Percentiles rank a stretch among this genome's conserved stretches.
These are phyloP conservation scores for Hericium alpestre DNA, from an alignment of 768 basidiomycete genomes.

Conservation along the genomic window DNA sequence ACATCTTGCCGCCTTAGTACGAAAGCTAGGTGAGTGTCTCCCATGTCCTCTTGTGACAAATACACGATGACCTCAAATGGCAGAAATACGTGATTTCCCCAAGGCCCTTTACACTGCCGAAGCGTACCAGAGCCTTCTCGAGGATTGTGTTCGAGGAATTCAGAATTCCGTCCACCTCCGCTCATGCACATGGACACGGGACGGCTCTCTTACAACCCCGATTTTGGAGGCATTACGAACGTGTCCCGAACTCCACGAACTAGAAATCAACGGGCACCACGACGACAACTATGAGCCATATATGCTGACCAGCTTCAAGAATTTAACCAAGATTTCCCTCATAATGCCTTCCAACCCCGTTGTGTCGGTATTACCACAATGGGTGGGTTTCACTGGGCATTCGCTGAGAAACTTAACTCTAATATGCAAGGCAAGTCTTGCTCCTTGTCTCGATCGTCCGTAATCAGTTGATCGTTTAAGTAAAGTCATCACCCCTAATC, in stretches of 20 bases:
- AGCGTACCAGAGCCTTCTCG: slow-evolving; percentile 24
- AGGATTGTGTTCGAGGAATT: slow-evolving; percentile 38
- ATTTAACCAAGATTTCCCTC: slow-evolving; percentile 45
- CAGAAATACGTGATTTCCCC: slow-evolving; percentile 70
- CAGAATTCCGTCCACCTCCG: slow-evolving; percentile 50
- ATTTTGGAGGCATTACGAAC: slow-evolving; percentile 43
- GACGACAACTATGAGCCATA: slow-evolving; percentile 42
- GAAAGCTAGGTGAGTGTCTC: slow-evolving; percentile 40
- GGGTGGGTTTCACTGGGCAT: slow-evolving; percentile 35
- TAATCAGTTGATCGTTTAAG: neutral
- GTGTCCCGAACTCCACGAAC: slow-evolving; percentile 34
- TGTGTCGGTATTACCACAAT: slow-evolving; percentile 35
- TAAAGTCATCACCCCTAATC: slow-evolving; percentile 46
- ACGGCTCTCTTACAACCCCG: slow-evolving; percentile 55
- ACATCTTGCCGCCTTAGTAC: slow-evolving; percentile 49
- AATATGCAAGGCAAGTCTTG: slow-evolving; percentile 51
- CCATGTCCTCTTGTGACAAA: neutral
- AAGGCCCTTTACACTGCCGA: slow-evolving; percentile 29
- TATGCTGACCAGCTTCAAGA: slow-evolving; percentile 39
- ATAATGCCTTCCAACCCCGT: slow-evolving; percentile 65
- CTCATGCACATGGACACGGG: slow-evolving; percentile 71
- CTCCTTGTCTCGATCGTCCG: neutral
- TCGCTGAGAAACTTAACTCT: slow-evolving; percentile 50
- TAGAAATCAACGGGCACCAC: slow-evolving; percentile 66
- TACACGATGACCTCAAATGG: neutral